Conservation (phyloP, 2,329 filamentous ascomycete species). For the Aspergillus tubingensis region DNA sequence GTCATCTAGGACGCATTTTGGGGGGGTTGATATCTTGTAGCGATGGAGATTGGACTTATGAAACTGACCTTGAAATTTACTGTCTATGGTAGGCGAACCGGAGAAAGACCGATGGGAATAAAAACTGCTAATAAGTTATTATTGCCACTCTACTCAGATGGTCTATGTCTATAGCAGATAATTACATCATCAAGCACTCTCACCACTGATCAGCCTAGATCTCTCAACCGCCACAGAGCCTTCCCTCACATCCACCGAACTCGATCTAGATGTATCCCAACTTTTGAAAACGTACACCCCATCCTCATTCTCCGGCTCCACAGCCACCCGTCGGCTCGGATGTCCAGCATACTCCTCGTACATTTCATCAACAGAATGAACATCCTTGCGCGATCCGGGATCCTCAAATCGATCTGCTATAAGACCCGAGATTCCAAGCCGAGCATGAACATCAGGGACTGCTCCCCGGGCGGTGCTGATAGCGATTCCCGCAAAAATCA, state of each 20-base stretch:
- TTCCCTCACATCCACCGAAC: background rate
- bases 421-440: background rate
- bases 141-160: too few relatives aligned
- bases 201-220: too few relatives aligned
- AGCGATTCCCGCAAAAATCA: background rate
- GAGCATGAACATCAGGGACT: background rate
- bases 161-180: too few relatives aligned
- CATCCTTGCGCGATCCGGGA: background rate
- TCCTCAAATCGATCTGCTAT: slow-evolving; percentile 4
- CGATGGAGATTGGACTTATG: too few relatives aligned
- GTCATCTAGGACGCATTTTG: too few relatives aligned
- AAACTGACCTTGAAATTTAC: too few relatives aligned
- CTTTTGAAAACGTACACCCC: background rate
- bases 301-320: background rate
- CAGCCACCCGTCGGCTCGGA: background rate
- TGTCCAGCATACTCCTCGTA: slow-evolving; percentile 1
- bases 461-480: background rate
- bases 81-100: too few relatives aligned
- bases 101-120: too few relatives aligned
- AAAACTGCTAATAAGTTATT: too few relatives aligned
- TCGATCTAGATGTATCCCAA: background rate
- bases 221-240: background rate
- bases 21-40: too few relatives aligned
- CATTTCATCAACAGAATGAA: background rate
- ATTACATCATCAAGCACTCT: too few relatives aligned